phyloP scores from a whole-genome alignment of 306 rosid species.

The peach (Prunus persica) region Prunus_persica_NCBIv2 NC_034014.1:8313501-8314000 shows the following conservation, averaged over 20 bases:
- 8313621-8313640: constrained; percentile 96
- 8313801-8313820: neutral
- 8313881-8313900: neutral
- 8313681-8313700: constrained; percentile 93
- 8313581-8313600: constrained; percentile 91
- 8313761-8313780: neutral
- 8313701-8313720: constrained; percentile 89
- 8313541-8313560: constrained; percentile 94
- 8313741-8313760: neutral
- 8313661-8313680: constrained; percentile 91
- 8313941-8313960: too few species aligned
- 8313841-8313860: neutral
- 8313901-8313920: neutral
- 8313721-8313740: constrained; percentile 80
- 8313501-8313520: constrained; percentile 14
- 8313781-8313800: neutral
- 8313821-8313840: neutral
- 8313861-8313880: neutral
- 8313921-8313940: neutral
- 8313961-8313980: neutral
- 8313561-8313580: constrained; percentile 98
- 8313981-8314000: neutral
- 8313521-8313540: constrained; percentile 14
- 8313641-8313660: constrained; percentile 82
- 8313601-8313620: constrained; percentile 98